These are phyloP conservation scores for Teratosphaeria nubilosa DNA, from an alignment of 2,329 filamentous ascomycete species.

Conservation along the genomic window DNA sequence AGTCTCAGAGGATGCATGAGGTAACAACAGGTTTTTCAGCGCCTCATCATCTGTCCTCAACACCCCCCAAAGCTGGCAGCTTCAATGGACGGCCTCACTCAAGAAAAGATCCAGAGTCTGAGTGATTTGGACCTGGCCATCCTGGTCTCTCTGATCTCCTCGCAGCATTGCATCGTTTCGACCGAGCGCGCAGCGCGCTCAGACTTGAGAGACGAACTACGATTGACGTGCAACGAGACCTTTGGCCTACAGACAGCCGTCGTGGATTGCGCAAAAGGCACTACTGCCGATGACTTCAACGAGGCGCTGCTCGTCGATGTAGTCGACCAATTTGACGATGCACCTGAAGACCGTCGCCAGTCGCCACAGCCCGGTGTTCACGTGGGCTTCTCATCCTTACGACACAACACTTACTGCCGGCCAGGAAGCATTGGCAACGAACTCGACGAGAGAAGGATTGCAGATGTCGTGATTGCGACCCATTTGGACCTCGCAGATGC, in stretches of 20 bases:
- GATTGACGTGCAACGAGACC: slow-evolving; percentile 58
- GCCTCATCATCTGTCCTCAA: not conserved
- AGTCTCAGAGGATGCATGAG: not conserved
- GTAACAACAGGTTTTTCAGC: not conserved
- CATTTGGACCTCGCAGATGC: slow-evolving; percentile 66
- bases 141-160: slow-evolving; percentile 67
- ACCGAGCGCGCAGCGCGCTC: slow-evolving; percentile 42
- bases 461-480: slow-evolving; percentile 73
- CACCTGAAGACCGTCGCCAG: not conserved
- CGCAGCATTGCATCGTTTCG: slow-evolving; percentile 83
- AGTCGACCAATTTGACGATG: slow-evolving; percentile 13
- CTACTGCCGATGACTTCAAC: slow-evolving; percentile 72
- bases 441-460: slow-evolving; percentile 49
- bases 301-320: slow-evolving; percentile 51
- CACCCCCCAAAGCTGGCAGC: not conserved
- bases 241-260: slow-evolving; percentile 64
- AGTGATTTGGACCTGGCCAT: slow-evolving; percentile 82
- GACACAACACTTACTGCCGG: slow-evolving; percentile 2
- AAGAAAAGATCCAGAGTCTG: slow-evolving; percentile 58
- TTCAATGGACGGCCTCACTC: slow-evolving; percentile 10
- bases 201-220: slow-evolving; percentile 17
- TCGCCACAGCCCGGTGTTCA: slow-evolving; percentile 3
- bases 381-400: slow-evolving; percentile 9
- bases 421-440: slow-evolving; percentile 14
- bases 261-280: slow-evolving; percentile 61